These are phyloP conservation scores for Ophiostoma quercus DNA, from an alignment of 2,329 filamentous ascomycete species.

Conservation along the genomic window DNA sequence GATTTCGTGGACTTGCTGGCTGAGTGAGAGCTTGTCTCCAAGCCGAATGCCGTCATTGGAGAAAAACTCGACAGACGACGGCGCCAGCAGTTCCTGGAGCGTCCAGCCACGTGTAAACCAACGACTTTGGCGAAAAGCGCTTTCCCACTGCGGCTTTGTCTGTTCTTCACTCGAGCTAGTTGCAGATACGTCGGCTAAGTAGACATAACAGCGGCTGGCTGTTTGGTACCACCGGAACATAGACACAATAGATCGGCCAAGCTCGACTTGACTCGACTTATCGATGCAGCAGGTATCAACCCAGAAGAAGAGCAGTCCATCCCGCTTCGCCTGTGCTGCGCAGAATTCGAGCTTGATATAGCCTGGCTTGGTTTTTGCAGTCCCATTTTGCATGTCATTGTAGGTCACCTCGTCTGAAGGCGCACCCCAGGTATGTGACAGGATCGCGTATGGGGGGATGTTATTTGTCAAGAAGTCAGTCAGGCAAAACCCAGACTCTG, in stretches of 20 bases:
- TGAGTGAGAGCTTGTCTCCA: not conserved
- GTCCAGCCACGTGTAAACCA: slow-evolving; percentile 6
- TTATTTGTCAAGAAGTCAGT: not conserved
- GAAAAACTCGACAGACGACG: slow-evolving; percentile 5
- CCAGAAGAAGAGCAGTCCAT: slow-evolving; percentile 8
- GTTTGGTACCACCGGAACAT: slow-evolving; percentile 11
- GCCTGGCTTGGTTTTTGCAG: not conserved
- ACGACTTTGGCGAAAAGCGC: not conserved
- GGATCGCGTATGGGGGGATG: not conserved
- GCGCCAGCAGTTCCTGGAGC: slow-evolving; percentile 2
- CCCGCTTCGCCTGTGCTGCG: not conserved
- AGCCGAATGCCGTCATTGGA: not conserved
- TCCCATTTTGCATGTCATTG: not conserved
- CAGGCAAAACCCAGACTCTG: not conserved
- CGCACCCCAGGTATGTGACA: not conserved
- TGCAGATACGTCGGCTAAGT: not conserved
- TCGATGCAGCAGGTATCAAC: slow-evolving; percentile 13
- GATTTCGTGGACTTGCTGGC: not conserved
- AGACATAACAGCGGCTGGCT: not conserved
- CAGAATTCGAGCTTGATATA: not conserved
- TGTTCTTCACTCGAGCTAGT: not conserved
- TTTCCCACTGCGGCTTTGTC: not conserved
- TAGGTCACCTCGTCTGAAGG: not conserved
- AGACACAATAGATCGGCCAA: not conserved
- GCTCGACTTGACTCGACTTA: not conserved